These are phyloP conservation scores for Telopea speciosissima DNA, from an alignment of 177 flowering plant species.

Conservation along the genomic window DNA sequence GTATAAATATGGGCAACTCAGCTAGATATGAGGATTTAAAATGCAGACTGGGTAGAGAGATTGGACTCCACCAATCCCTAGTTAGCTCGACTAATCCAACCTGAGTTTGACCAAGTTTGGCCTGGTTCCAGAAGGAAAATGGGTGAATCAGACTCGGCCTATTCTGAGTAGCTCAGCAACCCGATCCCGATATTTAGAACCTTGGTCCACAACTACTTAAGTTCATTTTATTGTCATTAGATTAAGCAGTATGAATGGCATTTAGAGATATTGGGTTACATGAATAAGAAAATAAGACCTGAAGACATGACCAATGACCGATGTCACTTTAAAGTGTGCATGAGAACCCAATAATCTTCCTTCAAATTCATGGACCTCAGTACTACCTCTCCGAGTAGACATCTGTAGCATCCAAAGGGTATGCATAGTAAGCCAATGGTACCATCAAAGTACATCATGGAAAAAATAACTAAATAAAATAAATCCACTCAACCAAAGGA, in stretches of 20 bases:
- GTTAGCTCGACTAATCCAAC: no score
- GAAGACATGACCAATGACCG: constrained; percentile 97
- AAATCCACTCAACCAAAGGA: no score
- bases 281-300: constrained; percentile 41
- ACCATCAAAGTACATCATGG: background rate
- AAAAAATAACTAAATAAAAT: background rate
- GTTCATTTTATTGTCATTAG: background rate
- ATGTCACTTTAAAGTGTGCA: constrained; percentile 71
- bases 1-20: no score
- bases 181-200: no score
- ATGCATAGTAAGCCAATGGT: background rate
- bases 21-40: no score
- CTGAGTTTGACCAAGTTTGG: no score
- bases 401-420: constrained; percentile 41
- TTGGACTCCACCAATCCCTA: no score
- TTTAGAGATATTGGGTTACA: background rate
- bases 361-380: constrained; percentile 96
- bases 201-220: no score
- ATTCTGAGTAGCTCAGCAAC: no score
- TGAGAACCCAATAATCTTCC: constrained; percentile 51
- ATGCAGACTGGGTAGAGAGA: no score
- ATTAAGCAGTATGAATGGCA: background rate
- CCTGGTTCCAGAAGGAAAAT: no score
- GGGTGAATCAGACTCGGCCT: no score
- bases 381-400: constrained; percentile 71